phyloP scores from a whole-genome alignment of 2,329 filamentous ascomycete species.

The Teratosphaeria destructans region DNA sequence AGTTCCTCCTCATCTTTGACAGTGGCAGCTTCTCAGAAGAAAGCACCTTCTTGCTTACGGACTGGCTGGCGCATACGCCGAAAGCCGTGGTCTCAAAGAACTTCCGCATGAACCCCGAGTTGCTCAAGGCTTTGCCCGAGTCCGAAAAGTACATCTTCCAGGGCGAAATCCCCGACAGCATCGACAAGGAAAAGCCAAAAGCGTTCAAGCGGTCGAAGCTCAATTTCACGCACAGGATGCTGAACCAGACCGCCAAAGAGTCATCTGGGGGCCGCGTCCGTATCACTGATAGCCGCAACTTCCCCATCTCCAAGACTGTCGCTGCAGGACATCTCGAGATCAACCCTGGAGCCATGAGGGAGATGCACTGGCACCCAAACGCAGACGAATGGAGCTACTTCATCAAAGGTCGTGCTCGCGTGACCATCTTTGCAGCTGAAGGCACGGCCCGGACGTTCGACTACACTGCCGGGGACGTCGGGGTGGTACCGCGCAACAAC shows the following conservation, averaged over 20 bases:
- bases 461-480: slow-evolving; percentile 64
- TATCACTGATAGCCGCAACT: slow-evolving; percentile 66
- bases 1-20: slow-evolving; percentile 55
- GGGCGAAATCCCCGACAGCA: slow-evolving; percentile 50
- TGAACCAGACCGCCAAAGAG: slow-evolving; percentile 55
- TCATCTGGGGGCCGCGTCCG: slow-evolving; percentile 61
- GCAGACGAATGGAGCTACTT: slow-evolving; percentile 54
- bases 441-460: slow-evolving; percentile 64
- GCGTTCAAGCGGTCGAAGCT: slow-evolving; percentile 57
- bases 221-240: slow-evolving; percentile 62
- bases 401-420: slow-evolving; percentile 58
- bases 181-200: slow-evolving; percentile 54
- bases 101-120: slow-evolving; percentile 60
- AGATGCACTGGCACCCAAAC: slow-evolving; percentile 76
- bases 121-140: slow-evolving; percentile 58
- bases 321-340: slow-evolving; percentile 64
- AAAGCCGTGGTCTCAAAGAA: slow-evolving; percentile 64
- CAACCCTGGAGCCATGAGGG: slow-evolving; percentile 59
- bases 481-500: slow-evolving; percentile 65
- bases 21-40: slow-evolving; percentile 50
- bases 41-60: slow-evolving; percentile 62
- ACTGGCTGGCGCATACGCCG: slow-evolving; percentile 61
- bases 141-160: slow-evolving; percentile 69
- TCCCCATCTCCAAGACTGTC: slow-evolving; percentile 61
- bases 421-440: slow-evolving; percentile 64